Evolutionary conservation across 345 rosid genomes (phyloP).

Genomic region (Lepidium didymum): DNA sequence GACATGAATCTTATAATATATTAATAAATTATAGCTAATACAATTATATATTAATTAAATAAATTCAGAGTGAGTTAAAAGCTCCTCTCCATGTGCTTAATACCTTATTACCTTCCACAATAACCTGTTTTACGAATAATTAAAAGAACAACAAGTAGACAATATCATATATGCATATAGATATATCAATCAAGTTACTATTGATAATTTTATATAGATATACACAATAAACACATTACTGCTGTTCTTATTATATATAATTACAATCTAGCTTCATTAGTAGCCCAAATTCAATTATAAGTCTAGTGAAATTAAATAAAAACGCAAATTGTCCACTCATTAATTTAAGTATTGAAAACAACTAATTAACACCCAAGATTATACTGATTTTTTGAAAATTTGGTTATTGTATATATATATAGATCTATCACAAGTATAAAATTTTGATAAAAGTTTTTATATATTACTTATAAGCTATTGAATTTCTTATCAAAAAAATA

Average conservation of each 20-base stretch:
- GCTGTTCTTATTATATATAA: neutral
- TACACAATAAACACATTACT: neutral
- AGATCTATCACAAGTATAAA: too few relatives aligned
- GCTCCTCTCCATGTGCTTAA: conserved; percentile 9
- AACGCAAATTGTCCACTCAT: neutral
- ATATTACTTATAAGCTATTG: too few relatives aligned
- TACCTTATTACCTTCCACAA: conserved; percentile 1
- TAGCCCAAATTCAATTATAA: neutral
- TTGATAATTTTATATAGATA: neutral
- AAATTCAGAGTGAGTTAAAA: neutral
- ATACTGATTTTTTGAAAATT: too few relatives aligned
- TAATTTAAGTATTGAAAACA: neutral
- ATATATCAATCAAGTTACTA: neutral
- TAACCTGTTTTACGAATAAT: neutral
- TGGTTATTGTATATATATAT: too few relatives aligned
- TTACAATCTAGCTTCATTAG: neutral
- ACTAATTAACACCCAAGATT: neutral
- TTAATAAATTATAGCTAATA: neutral
- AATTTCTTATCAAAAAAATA: too few relatives aligned
- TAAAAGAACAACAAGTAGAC: neutral
- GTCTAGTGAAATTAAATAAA: neutral
- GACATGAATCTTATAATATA: neutral
- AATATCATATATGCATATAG: neutral
- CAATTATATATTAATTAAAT: neutral
- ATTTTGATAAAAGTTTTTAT: too few relatives aligned